These are phyloP conservation scores for Phylloporus arenicola DNA, from an alignment of 768 basidiomycete genomes.

Conservation along the genomic window DNA sequence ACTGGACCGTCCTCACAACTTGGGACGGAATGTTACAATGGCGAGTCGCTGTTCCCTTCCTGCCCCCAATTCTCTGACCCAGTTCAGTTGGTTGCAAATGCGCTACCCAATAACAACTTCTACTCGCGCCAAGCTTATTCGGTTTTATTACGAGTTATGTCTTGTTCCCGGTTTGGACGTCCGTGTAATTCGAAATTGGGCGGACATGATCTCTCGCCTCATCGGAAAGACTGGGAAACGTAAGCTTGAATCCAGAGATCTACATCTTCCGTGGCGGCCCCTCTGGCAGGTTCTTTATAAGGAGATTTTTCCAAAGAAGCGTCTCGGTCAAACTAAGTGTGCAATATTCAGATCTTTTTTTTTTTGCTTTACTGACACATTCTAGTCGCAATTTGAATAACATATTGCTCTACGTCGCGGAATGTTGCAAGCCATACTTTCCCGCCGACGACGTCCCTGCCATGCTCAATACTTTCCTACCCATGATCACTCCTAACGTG, in stretches of 20 bases:
- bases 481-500: slow-evolving; percentile 67
- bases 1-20: slow-evolving; percentile 66
- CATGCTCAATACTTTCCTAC: slow-evolving; percentile 70
- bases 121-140: slow-evolving; percentile 64
- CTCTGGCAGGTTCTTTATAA: slow-evolving; percentile 72
- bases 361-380: slow-evolving; percentile 6
- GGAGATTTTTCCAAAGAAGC: slow-evolving; percentile 69
- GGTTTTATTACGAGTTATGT: slow-evolving; percentile 75
- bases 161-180: slow-evolving; percentile 72
- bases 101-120: slow-evolving; percentile 69
- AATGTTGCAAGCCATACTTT: slow-evolving; percentile 68
- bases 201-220: slow-evolving; percentile 71
- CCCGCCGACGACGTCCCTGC: slow-evolving; percentile 55
- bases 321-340: slow-evolving; percentile 55
- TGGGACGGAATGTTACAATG: slow-evolving; percentile 83
- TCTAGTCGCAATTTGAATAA: slow-evolving; percentile 60
- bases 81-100: slow-evolving; percentile 69
- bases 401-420: slow-evolving; percentile 68
- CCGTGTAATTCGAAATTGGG: slow-evolving; percentile 67
- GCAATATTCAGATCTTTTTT: slow-evolving; percentile 18
- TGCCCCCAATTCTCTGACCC: slow-evolving; percentile 5
- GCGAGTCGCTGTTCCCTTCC: slow-evolving; percentile 33
- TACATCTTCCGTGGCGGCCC: slow-evolving; percentile 68
- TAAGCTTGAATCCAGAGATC: slow-evolving; percentile 61
- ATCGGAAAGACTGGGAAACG: slow-evolving; percentile 63